Evolutionary conservation across 345 rosid genomes (phyloP).

Genomic region (Rhizophora mangle): DNA sequence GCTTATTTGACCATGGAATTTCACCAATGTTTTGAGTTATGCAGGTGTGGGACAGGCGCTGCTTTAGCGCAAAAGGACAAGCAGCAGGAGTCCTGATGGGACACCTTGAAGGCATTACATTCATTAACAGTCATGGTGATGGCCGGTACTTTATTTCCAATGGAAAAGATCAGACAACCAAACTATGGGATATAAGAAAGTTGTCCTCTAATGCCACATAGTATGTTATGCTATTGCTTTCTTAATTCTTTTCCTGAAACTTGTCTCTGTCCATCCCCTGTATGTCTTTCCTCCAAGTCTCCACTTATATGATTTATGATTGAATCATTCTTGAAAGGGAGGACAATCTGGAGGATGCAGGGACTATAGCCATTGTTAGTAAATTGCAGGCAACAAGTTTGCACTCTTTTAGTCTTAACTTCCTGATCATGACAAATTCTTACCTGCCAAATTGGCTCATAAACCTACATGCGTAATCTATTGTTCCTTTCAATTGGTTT

Average conservation of each 20-base stretch:
- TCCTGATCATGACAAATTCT: too few species aligned
- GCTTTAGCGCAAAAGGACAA: conserved; percentile 44
- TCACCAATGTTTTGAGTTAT: conserved; percentile 4
- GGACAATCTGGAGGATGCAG: not conserved
- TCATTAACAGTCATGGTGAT: conserved; percentile 62
- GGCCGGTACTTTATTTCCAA: conserved; percentile 70
- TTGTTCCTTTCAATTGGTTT: not conserved
- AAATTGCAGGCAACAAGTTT: too few species aligned
- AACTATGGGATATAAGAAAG: conserved; percentile 77
- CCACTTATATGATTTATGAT: not conserved
- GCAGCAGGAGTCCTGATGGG: conserved; percentile 61
- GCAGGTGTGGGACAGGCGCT: conserved; percentile 75
- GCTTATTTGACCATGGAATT: not conserved
- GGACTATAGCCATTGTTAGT: too few species aligned
- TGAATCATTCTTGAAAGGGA: not conserved
- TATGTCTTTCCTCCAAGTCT: not conserved
- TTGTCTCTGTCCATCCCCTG: not conserved
- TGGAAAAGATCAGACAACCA: conserved; percentile 68
- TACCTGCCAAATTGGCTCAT: too few species aligned
- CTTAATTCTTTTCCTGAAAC: not conserved
- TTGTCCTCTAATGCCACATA: conserved; percentile 40
- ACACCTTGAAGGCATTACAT: conserved; percentile 68
- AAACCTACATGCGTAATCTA: too few species aligned
- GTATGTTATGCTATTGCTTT: conserved; percentile 25
- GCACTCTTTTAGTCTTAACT: too few species aligned